phyloP scores from a whole-genome alignment of 192 early-diverging fungal genomes.

The Coemansia sp. region DNA sequence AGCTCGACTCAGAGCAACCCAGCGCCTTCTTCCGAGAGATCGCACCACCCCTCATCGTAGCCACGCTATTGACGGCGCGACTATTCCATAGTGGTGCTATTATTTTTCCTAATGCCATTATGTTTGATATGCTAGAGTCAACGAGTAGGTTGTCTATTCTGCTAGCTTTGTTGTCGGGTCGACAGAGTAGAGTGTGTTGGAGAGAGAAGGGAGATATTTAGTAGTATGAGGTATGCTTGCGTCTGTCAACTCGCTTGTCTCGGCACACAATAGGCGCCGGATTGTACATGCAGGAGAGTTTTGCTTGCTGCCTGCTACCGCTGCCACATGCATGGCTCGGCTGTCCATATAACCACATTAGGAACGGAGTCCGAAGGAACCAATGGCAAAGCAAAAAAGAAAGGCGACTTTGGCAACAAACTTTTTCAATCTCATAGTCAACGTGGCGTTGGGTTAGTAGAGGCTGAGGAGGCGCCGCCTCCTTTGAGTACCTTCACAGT shows the following conservation, averaged over 20 bases:
- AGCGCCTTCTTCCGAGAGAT: constrained; percentile 11
- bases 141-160: not conserved
- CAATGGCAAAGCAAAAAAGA: not conserved
- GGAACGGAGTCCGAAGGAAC: not conserved
- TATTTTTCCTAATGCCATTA: no score
- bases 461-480: not conserved
- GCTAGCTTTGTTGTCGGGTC: not conserved
- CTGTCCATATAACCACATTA: not conserved
- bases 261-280: not conserved
- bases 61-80: not conserved
- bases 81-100: no score
- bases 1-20: constrained; percentile 12
- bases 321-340: not conserved
- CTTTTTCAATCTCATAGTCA: not conserved
- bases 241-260: not conserved
- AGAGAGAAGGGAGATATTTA: not conserved
- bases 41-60: constrained; percentile 16
- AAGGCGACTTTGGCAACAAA: not conserved
- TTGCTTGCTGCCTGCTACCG: not conserved
- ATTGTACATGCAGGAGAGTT: not conserved
- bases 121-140: no score
- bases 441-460: no score
- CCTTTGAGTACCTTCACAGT: not conserved
- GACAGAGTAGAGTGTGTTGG: not conserved
- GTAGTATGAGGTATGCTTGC: not conserved